These are phyloP conservation scores for Viridothelium virens DNA, from an alignment of 495 filamentous ascomycete species.

Conservation along the genomic window DNA sequence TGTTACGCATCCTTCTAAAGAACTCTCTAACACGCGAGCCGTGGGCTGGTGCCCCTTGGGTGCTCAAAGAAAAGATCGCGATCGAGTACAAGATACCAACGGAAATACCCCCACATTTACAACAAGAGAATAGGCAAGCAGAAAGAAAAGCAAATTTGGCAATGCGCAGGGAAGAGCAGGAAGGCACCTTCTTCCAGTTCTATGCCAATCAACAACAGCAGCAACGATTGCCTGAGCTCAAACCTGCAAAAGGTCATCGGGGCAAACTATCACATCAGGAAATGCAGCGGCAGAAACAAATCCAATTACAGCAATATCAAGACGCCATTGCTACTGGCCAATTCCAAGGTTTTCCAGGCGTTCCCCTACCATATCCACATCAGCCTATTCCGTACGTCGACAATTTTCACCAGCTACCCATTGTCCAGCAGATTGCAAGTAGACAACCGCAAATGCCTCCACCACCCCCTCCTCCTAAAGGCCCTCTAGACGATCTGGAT, in stretches of 20 bases:
- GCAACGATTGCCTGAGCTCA: constrained; percentile 62
- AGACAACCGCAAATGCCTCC: constrained; percentile 36
- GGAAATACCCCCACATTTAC: constrained; percentile 73
- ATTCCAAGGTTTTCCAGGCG: background rate
- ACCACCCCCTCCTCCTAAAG: constrained; percentile 74
- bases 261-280: constrained; percentile 47
- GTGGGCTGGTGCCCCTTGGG: constrained; percentile 92
- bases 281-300: constrained; percentile 15
- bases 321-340: constrained; percentile 1
- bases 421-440: background rate
- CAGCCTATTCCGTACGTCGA: background rate
- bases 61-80: constrained; percentile 82
- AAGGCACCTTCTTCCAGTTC: constrained; percentile 47
- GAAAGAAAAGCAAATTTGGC: constrained; percentile 62
- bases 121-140: constrained; percentile 67
- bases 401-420: background rate
- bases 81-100: constrained; percentile 75
- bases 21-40: constrained; percentile 85
- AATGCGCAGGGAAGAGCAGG: constrained; percentile 45
- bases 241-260: constrained; percentile 75
- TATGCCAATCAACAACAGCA: constrained; percentile 47
- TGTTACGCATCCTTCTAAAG: constrained; percentile 88
- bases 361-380: background rate
- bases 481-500: constrained; percentile 91
- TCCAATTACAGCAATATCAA: constrained; percentile 8